phyloP scores from a whole-genome alignment of 345 rosid species.

The Corchorus olitorius region DNA sequence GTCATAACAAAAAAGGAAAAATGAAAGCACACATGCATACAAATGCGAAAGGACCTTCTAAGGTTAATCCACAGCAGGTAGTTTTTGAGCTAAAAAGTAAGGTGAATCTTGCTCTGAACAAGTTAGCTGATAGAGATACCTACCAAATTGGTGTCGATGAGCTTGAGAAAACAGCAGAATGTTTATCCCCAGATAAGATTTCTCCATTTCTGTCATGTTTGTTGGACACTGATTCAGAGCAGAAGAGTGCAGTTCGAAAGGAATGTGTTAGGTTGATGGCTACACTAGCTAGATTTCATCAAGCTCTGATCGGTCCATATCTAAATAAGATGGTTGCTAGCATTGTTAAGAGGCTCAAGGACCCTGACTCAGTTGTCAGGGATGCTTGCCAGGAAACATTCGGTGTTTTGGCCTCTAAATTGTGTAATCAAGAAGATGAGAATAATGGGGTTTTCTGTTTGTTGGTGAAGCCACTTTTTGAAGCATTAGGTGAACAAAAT shows the following conservation, averaged over 20 bases:
- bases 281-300: constrained; percentile 57
- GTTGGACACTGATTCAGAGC: constrained; percentile 72
- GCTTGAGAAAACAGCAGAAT: constrained; percentile 69
- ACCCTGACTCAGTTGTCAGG: constrained; percentile 78
- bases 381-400: constrained; percentile 85
- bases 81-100: constrained; percentile 71
- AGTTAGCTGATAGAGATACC: constrained; percentile 90
- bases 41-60: constrained; percentile 50
- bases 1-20: background rate
- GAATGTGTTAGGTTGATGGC: constrained; percentile 75
- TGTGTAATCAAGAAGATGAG: constrained; percentile 43
- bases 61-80: constrained; percentile 48
- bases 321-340: constrained; percentile 72
- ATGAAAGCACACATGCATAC: constrained; percentile 49
- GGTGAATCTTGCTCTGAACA: constrained; percentile 73
- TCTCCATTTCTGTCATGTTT: constrained; percentile 78
- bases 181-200: constrained; percentile 55
- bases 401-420: constrained; percentile 66
- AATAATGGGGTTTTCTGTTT: constrained; percentile 54
- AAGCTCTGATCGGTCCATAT: constrained; percentile 48
- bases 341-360: constrained; percentile 87
- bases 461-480: constrained; percentile 79
- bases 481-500: constrained; percentile 92
- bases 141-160: constrained; percentile 78
- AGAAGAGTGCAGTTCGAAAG: constrained; percentile 67